A percentile compares a stretch with the other conserved stretches of the same genome.
These are phyloP conservation scores for Diaporthe amygdali DNA, from an alignment of 2,329 filamentous ascomycete species.

Conservation along the genomic window DNA sequence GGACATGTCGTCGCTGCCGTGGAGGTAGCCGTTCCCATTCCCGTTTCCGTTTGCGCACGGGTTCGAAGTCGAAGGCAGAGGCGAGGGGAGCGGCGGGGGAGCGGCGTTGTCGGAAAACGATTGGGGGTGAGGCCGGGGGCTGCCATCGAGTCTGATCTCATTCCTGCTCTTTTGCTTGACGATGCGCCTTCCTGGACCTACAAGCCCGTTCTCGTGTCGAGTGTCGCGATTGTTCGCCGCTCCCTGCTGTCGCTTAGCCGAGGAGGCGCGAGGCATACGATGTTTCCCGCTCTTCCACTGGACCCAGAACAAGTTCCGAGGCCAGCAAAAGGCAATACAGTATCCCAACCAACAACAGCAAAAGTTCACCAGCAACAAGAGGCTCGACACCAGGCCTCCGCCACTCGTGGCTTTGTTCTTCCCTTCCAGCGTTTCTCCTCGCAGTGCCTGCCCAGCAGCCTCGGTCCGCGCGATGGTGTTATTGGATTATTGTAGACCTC, in stretches of 20 bases:
- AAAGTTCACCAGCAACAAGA: constrained; percentile 24
- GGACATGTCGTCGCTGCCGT: constrained; percentile 47
- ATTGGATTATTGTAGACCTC: background rate
- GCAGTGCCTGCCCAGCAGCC: constrained; percentile 28
- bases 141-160: constrained; percentile 43
- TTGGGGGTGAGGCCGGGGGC: constrained; percentile 25
- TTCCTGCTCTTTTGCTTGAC: constrained; percentile 51
- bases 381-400: background rate
- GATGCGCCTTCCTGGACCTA: constrained; percentile 74
- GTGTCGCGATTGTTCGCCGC: constrained; percentile 70
- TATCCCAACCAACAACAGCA: constrained; percentile 14
- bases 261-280: constrained; percentile 67
- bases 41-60: constrained; percentile 14
- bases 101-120: constrained; percentile 29
- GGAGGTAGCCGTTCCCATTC: constrained; percentile 33
- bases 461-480: background rate
- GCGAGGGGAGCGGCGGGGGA: constrained; percentile 30
- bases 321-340: constrained; percentile 40
- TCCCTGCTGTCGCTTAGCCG: constrained; percentile 66
- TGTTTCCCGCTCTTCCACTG: constrained; percentile 40
- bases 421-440: constrained; percentile 19
- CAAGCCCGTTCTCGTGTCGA: constrained; percentile 86
- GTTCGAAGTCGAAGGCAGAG: constrained; percentile 36
- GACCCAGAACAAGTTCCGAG: constrained; percentile 51
- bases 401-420: constrained; percentile 1